Evolutionary conservation across 1,139 yeast genomes (phyloP).

Genomic region (Nematodospora anomalae): DNA sequence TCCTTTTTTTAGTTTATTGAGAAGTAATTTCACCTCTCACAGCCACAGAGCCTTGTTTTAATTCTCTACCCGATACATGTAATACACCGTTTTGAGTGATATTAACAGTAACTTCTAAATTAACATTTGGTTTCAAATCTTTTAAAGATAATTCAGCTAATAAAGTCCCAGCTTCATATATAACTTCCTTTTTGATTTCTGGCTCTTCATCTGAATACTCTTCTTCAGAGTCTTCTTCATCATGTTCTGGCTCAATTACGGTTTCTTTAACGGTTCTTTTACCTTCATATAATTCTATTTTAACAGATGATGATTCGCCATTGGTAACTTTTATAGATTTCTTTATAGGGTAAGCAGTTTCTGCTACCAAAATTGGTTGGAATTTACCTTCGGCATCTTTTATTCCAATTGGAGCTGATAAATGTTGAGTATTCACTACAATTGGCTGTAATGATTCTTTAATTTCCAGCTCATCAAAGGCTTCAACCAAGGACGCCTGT

Average conservation of each 20-base stretch:
- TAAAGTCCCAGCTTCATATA: conserved; percentile 70
- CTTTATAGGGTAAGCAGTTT: conserved; percentile 92
- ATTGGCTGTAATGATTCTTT: conserved; percentile 82
- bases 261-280: conserved; percentile 77
- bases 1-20: conserved; percentile 7
- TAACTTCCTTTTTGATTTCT: conserved; percentile 70
- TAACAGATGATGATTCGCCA: conserved; percentile 55
- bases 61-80: conserved; percentile 81
- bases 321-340: conserved; percentile 68
- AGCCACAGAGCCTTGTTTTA: conserved; percentile 62
- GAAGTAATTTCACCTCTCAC: conserved; percentile 48
- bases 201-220: conserved; percentile 58
- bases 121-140: conserved; percentile 65
- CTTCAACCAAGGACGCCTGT: conserved; percentile 87
- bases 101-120: conserved; percentile 79
- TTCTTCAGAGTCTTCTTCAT: conserved; percentile 25
- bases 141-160: conserved; percentile 79
- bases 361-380: conserved; percentile 71
- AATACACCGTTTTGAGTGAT: conserved; percentile 82
- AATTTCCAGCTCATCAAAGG: conserved; percentile 84
- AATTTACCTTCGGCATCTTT: conserved; percentile 72
- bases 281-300: conserved; percentile 82
- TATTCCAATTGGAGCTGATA: conserved; percentile 82
- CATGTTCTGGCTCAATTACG: conserved; percentile 61
- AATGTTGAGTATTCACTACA: conserved; percentile 86